Evolutionary conservation across 2,329 filamentous ascomycete species (phyloP).

Genomic region (Plectosphaerella plurivora): DNA sequence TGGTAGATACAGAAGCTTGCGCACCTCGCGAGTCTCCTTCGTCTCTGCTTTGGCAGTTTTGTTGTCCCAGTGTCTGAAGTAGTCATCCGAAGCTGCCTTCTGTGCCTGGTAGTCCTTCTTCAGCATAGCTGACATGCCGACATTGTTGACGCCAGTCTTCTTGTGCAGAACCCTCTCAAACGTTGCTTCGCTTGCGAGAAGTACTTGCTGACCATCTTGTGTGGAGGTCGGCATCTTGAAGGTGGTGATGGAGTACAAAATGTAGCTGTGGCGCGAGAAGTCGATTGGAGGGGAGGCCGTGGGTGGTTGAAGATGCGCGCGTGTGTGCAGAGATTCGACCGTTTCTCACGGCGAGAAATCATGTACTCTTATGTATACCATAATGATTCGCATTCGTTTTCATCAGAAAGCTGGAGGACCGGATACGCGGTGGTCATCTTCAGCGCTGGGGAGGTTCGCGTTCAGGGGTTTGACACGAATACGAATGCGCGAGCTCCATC

Average conservation of each 20-base stretch:
- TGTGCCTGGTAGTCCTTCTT: constrained; percentile 73
- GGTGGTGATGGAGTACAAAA: neutral
- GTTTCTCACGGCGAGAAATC: too few relatives aligned
- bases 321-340: too few relatives aligned
- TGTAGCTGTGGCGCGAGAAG: too few relatives aligned
- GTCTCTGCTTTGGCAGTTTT: constrained; percentile 78
- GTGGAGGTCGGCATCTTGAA: neutral
- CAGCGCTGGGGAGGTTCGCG: too few relatives aligned
- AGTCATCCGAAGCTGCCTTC: constrained; percentile 79
- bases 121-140: constrained; percentile 75
- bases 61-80: constrained; percentile 96
- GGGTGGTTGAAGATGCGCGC: too few relatives aligned
- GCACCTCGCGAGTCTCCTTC: constrained; percentile 71
- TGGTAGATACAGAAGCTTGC: constrained; percentile 18
- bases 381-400: too few relatives aligned
- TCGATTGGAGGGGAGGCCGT: too few relatives aligned
- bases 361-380: too few relatives aligned
- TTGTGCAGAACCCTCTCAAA: constrained; percentile 76
- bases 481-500: neutral
- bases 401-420: too few relatives aligned
- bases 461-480: neutral
- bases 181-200: constrained; percentile 51
- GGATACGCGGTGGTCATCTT: too few relatives aligned
- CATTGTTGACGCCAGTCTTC: constrained; percentile 52
- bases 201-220: neutral